These are phyloP conservation scores for Aspergillus versicolor DNA, from an alignment of 2,329 filamentous ascomycete genomes.

Conservation along the genomic window DNA sequence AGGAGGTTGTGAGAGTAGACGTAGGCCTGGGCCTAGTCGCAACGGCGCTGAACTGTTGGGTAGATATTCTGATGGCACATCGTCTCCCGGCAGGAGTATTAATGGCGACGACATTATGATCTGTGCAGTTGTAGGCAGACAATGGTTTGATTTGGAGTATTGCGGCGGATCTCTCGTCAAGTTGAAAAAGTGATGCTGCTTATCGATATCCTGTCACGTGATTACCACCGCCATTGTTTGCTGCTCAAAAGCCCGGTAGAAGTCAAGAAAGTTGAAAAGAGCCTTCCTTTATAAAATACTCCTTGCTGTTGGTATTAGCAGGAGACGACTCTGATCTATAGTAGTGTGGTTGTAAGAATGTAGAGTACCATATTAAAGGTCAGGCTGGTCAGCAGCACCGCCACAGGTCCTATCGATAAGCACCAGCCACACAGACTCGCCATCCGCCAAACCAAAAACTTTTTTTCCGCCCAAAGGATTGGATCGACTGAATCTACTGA, in stretches of 20 bases:
- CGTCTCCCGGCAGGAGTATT: conserved; percentile 82
- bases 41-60: conserved; percentile 68
- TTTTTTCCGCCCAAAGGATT: conserved; percentile 27
- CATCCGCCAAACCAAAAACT: conserved; percentile 33
- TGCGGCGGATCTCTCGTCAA: background rate
- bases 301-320: too few relatives aligned
- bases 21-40: conserved; percentile 79
- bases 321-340: too few relatives aligned
- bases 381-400: conserved; percentile 17
- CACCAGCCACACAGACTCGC: conserved; percentile 30
- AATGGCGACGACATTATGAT: conserved; percentile 56
- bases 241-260: too few relatives aligned
- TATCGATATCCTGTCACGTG: conserved; percentile 8
- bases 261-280: too few relatives aligned
- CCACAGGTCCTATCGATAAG: conserved; percentile 37
- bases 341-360: too few relatives aligned
- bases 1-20: conserved; percentile 73
- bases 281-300: too few relatives aligned
- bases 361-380: background rate
- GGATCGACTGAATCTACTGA: conserved; percentile 5
- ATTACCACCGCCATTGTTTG: background rate
- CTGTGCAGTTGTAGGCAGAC: background rate
- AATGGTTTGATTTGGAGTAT: background rate
- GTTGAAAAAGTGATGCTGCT: conserved; percentile 6
- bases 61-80: conserved; percentile 64